These are phyloP conservation scores for Tricholoma bakamatsutake DNA, from an alignment of 768 basidiomycete species.

Conservation along the genomic window DNA sequence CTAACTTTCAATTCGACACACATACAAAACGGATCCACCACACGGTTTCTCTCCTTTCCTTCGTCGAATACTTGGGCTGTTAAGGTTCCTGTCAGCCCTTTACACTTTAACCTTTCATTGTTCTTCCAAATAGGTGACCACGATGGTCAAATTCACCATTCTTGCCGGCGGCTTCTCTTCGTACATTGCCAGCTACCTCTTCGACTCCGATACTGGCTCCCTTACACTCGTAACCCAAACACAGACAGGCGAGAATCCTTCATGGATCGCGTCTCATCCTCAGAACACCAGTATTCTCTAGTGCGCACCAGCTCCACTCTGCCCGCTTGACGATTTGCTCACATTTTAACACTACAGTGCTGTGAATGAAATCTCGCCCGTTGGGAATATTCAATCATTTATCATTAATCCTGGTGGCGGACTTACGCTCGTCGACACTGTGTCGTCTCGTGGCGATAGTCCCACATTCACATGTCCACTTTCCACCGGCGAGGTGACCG, in stretches of 20 bases:
- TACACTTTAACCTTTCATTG: neutral
- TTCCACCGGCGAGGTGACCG: conserved; percentile 49
- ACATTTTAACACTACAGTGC: conserved; percentile 30
- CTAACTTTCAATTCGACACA: too few species aligned
- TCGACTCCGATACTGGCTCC: conserved; percentile 43
- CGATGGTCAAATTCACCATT: conserved; percentile 44
- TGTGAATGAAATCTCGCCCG: conserved; percentile 41
- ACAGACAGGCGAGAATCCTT: conserved; percentile 43
- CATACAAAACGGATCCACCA: too few species aligned
- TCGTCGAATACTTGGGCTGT: too few species aligned
- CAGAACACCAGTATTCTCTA: conserved; percentile 53
- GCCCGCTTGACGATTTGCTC: neutral
- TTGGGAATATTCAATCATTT: conserved; percentile 49
- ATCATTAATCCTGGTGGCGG: conserved; percentile 34
- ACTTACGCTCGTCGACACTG: conserved; percentile 35
- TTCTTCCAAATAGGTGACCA: neutral
- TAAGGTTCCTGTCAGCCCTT: too few species aligned
- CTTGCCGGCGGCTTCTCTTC: conserved; percentile 42
- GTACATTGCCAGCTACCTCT: conserved; percentile 42
- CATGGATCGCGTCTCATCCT: conserved; percentile 53
- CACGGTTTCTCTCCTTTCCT: too few species aligned
- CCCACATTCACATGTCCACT: conserved; percentile 48
- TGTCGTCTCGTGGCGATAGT: conserved; percentile 39
- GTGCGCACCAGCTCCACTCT: conserved; percentile 26
- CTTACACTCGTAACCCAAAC: conserved; percentile 40